Evolutionary conservation across 1,139 yeast genomes (phyloP).

Genomic region (Saccharomyces uvarum): DNA sequence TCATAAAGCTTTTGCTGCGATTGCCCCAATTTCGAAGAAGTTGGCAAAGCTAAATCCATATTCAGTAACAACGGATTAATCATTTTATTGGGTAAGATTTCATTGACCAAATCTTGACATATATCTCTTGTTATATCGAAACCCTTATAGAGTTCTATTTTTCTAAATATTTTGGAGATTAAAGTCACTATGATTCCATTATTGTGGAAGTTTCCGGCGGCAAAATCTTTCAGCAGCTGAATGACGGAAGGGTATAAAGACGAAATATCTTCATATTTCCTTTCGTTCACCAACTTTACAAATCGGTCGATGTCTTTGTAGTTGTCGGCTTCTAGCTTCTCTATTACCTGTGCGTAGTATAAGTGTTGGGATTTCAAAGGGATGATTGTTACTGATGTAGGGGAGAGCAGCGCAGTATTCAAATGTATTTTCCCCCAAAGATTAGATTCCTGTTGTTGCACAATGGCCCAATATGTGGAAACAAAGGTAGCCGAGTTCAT

Average conservation of each 20-base stretch:
- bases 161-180: conserved; percentile 22
- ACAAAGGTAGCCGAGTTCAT: conserved; percentile 18
- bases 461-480: conserved; percentile 27
- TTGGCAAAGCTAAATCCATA: conserved; percentile 17
- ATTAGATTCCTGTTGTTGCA: conserved; percentile 24
- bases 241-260: conserved; percentile 13
- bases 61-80: conserved; percentile 18
- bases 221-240: conserved; percentile 19
- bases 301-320: conserved; percentile 14
- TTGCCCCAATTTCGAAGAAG: conserved; percentile 11
- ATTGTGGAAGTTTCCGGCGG: conserved; percentile 23
- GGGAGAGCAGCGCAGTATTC: conserved; percentile 22
- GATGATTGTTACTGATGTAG: conserved; percentile 25
- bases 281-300: conserved; percentile 14
- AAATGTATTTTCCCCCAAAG: conserved; percentile 27
- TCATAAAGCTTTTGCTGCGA: conserved; percentile 18
- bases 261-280: conserved; percentile 8
- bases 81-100: conserved; percentile 10
- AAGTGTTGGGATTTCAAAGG: conserved; percentile 21
- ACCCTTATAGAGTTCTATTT: conserved; percentile 18
- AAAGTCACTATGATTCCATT: conserved; percentile 16
- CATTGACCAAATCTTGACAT: conserved; percentile 19
- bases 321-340: conserved; percentile 11
- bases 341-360: conserved; percentile 15
- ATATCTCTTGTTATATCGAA: conserved; percentile 26